Evolutionary conservation across 257 asterid species (phyloP).

Genomic region (Jasminum sambac): DNA sequence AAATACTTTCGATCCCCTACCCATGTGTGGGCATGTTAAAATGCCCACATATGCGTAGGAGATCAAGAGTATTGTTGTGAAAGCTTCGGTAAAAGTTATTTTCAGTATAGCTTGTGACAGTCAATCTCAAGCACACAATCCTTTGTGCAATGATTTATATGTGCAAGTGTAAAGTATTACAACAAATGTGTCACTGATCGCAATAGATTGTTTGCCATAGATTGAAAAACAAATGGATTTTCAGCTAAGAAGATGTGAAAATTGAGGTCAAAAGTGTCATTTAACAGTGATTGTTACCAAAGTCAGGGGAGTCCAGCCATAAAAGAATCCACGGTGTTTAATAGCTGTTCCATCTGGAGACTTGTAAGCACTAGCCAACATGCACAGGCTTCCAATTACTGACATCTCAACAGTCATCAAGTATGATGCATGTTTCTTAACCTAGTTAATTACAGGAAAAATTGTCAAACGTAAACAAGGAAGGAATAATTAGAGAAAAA

Average conservation of each 20-base stretch:
- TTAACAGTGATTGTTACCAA: conserved; percentile 49
- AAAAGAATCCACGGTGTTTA: conserved; percentile 71
- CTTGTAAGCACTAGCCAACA: conserved; percentile 77
- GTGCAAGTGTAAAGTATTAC: background rate
- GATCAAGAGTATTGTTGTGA: no score
- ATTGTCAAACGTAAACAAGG: conserved; percentile 11
- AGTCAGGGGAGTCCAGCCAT: conserved; percentile 88
- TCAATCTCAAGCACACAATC: background rate
- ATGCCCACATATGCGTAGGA: no score
- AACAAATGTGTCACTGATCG: background rate
- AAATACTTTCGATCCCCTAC: no score
- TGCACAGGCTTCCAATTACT: conserved; percentile 84
- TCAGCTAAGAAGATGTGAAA: conserved; percentile 9
- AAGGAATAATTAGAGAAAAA: conserved; percentile 24
- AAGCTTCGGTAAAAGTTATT: conserved; percentile 3
- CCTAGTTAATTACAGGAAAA: conserved; percentile 39
- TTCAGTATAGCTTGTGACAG: conserved; percentile 9
- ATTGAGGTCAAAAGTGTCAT: background rate
- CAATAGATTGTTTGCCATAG: background rate
- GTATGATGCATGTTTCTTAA: conserved; percentile 82
- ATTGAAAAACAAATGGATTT: conserved; percentile 6
- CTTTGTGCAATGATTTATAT: no score
- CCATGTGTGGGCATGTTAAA: no score
- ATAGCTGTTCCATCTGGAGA: conserved; percentile 92
- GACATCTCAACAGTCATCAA: conserved; percentile 99